Conservation (phyloP, 2,329 filamentous ascomycete genomes). For the Colletotrichum navitas region DNA sequence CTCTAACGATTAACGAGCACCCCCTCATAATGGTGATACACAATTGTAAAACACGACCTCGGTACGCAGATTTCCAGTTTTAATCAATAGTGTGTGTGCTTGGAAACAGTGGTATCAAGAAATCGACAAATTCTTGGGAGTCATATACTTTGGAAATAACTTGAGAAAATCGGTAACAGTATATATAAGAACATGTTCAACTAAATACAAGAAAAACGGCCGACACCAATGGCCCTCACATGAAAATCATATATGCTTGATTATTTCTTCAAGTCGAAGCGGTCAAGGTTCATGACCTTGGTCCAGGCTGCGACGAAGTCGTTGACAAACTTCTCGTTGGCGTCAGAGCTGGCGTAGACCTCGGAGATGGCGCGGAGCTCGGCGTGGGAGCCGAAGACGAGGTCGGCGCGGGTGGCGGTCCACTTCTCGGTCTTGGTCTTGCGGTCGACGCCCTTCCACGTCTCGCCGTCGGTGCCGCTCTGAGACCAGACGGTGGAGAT, state of each 20-base stretch:
- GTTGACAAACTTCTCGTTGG: conserved; percentile 74
- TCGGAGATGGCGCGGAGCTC: conserved; percentile 80
- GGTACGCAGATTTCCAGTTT: fast-evolving
- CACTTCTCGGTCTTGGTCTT: conserved; percentile 76
- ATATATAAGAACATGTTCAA: neutral
- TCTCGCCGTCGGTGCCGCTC: conserved; percentile 59
- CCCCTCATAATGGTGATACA: neutral
- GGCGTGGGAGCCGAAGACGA: conserved; percentile 79
- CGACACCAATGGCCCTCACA: neutral
- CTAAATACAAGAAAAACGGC: conserved; percentile 1
- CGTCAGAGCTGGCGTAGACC: conserved; percentile 74
- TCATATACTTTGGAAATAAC: too few species aligned
- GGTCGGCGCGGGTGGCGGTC: conserved; percentile 76
- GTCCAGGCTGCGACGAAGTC: conserved; percentile 80
- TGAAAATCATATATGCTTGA: neutral
- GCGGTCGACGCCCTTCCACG: conserved; percentile 74
- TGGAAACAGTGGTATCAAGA: neutral
- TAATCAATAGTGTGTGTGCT: neutral
- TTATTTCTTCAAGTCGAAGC: conserved; percentile 68
- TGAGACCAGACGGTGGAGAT: conserved; percentile 71
- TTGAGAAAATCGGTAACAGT: neutral
- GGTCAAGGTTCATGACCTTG: conserved; percentile 81
- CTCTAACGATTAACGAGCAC: too few species aligned
- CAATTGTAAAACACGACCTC: neutral
- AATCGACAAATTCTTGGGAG: fast-evolving